Base-by-base conservation (phyloP, 345 rosid genomes). In the Brassica cretica region DNA sequence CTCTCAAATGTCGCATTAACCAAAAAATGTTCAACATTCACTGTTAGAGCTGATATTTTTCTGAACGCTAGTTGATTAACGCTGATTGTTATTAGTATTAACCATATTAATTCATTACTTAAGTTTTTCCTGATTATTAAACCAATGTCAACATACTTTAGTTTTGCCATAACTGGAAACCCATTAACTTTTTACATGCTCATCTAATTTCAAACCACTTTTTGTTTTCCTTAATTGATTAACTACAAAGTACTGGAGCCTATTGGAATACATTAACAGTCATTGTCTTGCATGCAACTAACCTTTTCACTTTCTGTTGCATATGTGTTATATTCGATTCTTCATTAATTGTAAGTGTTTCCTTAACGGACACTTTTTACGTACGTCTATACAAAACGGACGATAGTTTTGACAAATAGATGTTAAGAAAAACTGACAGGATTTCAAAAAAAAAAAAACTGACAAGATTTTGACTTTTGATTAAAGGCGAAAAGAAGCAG, bases 311-410 rank as follows among this genome's bases (percentile, higher is more conserved):
- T 55, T 64, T 71, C 58, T 39, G 61, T 27, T 64, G 4, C 61
- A 29, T 19, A 60, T 33, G 79, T 76, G 73, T 75, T 18, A 16
- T n/a, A 19, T 21, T 44, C 65, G 76, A 78, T 71, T 71, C 72
- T 14, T 46, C 53, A 46, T 46, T 46, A 46, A 46, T 3, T 46
- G 53, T 46, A 46, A 46, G 53, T 27, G 33, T 71, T 64, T 71
- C 62, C 66, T 65, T 53, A 70, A 70, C 58, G 7, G 70, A 63
- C 32, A 37, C 64, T 33, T 70, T 76, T 59, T 58, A n/a, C 6
- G 19, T 63, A 35, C 15, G 24, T 70, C 64, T 41, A 70, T 70
- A 51, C 58, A 9, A 63, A 76, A 63, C 75, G 6, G 58, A 35
- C 24, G 12, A 44, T 16, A 3, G 4, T 56, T 68, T 11, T 46